These are phyloP conservation scores for Globisporangium uncinulatum DNA, from an alignment of 352 stramenopile genomes.

Conservation along the genomic window DNA sequence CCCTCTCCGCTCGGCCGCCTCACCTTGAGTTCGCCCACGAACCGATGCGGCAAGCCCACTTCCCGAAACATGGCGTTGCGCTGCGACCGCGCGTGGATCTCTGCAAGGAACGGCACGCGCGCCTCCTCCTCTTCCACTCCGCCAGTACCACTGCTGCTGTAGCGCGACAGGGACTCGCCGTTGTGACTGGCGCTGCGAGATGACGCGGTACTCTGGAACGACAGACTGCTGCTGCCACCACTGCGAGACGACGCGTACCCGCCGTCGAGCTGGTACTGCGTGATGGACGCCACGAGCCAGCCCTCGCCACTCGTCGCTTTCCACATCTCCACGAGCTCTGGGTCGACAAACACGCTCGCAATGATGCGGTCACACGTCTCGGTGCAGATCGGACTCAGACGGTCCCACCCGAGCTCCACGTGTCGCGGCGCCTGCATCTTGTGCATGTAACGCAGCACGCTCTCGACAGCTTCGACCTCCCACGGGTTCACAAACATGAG, in stretches of 20 bases:
- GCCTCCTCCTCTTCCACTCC: slow-evolving; percentile 25
- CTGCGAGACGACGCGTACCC: slow-evolving; percentile 22
- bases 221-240: background rate
- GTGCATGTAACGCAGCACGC: slow-evolving; percentile 62
- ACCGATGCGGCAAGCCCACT: slow-evolving; percentile 67
- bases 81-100: slow-evolving; percentile 66
- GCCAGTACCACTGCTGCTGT: background rate
- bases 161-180: background rate
- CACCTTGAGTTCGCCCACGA: slow-evolving; percentile 63
- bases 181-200: background rate
- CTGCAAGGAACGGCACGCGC: slow-evolving; percentile 51
- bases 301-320: slow-evolving; percentile 59
- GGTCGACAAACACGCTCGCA: slow-evolving; percentile 49
- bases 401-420: slow-evolving; percentile 74
- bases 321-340: slow-evolving; percentile 67
- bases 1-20: background rate
- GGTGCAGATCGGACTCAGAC: slow-evolving; percentile 54
- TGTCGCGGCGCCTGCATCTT: slow-evolving; percentile 30
- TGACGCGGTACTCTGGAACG: background rate
- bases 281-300: slow-evolving; percentile 80
- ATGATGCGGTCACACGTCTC: slow-evolving; percentile 64
- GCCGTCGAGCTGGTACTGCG: slow-evolving; percentile 69
- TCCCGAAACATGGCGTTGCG: slow-evolving; percentile 77
- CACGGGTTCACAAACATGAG: slow-evolving; percentile 84
- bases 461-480: slow-evolving; percentile 71